Conservation (phyloP, 371 early-diverging fungal genomes). For the Ordospora pajunii region DNA sequence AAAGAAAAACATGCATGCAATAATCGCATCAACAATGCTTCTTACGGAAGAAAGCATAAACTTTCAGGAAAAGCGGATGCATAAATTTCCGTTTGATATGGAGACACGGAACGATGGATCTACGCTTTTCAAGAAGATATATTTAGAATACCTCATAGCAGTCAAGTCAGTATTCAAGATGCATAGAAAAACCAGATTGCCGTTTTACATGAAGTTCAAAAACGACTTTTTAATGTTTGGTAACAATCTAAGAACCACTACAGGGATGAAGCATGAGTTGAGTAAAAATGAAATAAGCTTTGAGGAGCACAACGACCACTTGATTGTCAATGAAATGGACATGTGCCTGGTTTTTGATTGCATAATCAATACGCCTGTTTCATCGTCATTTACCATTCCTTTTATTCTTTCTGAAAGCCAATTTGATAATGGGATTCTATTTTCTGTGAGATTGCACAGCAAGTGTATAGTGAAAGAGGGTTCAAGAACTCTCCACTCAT, state of each 20-base stretch:
- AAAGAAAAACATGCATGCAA: background rate
- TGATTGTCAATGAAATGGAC: background rate
- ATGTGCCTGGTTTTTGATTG: slow-evolving; percentile 13
- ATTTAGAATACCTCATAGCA: slow-evolving; percentile 17
- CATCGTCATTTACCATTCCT: slow-evolving; percentile 9
- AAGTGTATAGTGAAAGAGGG: background rate
- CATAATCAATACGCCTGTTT: slow-evolving; percentile 11
- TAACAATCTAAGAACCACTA: background rate
- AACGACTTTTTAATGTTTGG: slow-evolving; percentile 21
- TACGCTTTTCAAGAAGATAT: slow-evolving; percentile 6
- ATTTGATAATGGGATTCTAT: slow-evolving; percentile 31
- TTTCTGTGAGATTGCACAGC: slow-evolving; percentile 1
- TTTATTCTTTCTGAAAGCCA: slow-evolving; percentile 4
- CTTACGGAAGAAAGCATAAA: background rate
- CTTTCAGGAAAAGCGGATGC: background rate
- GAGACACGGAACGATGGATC: slow-evolving; percentile 20
- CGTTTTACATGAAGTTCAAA: slow-evolving; percentile 23
- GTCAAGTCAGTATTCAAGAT: background rate
- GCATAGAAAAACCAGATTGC: background rate
- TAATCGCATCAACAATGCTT: background rate
- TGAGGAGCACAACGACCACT: background rate
- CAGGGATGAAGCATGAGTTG: background rate
- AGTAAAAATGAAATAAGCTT: slow-evolving; percentile 12
- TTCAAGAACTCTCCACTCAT: background rate
- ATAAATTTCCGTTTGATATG: slow-evolving; percentile 20